Conservation (phyloP, 805 yeast genomes). For the Starmerella floris region DNA sequence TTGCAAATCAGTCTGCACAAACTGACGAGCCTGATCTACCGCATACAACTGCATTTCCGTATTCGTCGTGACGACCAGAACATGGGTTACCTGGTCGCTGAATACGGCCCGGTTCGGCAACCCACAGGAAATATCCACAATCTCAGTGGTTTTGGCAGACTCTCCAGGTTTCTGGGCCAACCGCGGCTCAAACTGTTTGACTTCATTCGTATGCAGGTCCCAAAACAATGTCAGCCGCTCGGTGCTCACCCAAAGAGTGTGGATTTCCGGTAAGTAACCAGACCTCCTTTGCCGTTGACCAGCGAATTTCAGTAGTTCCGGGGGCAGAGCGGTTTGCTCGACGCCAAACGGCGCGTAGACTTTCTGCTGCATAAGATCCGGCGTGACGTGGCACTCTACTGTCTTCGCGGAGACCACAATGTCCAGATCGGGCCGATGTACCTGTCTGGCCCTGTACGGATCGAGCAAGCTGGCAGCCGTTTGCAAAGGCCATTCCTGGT, state of each 20-base stretch:
- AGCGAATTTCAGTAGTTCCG: slow-evolving; percentile 3
- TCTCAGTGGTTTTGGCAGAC: slow-evolving; percentile 21
- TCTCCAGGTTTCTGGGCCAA: neutral
- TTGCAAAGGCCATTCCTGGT: slow-evolving; percentile 19
- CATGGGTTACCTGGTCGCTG: slow-evolving; percentile 57
- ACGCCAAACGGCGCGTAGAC: slow-evolving; percentile 17
- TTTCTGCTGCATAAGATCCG: slow-evolving; percentile 11
- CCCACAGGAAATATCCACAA: slow-evolving; percentile 62
- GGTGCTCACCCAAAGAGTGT: slow-evolving; percentile 72
- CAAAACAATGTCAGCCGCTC: slow-evolving; percentile 68
- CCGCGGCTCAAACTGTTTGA: slow-evolving; percentile 46
- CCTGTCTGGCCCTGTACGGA: slow-evolving; percentile 18
- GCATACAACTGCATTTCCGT: slow-evolving; percentile 66
- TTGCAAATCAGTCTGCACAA: slow-evolving; percentile 71
- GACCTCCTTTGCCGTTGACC: slow-evolving; percentile 25
- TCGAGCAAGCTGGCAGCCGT: slow-evolving; percentile 20
- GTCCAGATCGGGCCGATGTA: slow-evolving; percentile 19
- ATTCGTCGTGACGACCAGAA: slow-evolving; percentile 69
- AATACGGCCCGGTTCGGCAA: slow-evolving; percentile 72
- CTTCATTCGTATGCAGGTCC: slow-evolving; percentile 59
- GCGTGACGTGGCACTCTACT: slow-evolving; percentile 18
- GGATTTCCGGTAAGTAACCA: slow-evolving; percentile 72
- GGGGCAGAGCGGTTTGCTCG: slow-evolving; percentile 14
- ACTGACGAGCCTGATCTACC: slow-evolving; percentile 48
- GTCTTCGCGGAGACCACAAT: slow-evolving; percentile 14